Conservation (phyloP, 2,329 filamentous ascomycete species). For the Dendrostoma leiphaemia region DNA sequence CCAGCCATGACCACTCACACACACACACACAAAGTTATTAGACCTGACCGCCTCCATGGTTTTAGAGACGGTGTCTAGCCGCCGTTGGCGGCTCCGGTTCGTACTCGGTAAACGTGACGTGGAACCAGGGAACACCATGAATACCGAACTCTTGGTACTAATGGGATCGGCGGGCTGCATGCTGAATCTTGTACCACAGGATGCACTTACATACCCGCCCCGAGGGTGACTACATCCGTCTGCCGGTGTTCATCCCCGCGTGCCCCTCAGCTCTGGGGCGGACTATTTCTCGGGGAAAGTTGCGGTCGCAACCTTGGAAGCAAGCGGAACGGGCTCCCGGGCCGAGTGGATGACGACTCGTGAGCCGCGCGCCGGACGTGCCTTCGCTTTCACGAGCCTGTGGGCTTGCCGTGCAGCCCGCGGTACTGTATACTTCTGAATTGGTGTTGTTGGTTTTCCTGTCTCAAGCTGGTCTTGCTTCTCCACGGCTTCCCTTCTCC, state of each 20-base stretch:
- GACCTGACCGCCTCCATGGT: no score
- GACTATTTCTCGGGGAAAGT: conserved; percentile 18
- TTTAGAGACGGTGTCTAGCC: no score
- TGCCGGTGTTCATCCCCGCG: no score
- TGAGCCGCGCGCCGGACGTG: neutral
- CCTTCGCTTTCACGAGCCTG: neutral
- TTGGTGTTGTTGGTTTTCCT: neutral
- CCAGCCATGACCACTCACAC: no score
- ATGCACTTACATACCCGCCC: neutral
- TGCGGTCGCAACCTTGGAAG: no score
- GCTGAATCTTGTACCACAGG: neutral
- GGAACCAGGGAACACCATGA: no score
- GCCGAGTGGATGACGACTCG: conserved; percentile 13
- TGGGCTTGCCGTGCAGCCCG: neutral
- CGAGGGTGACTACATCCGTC: conserved; percentile 13
- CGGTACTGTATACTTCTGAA: no score
- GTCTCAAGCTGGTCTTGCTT: neutral
- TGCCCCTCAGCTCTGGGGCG: no score
- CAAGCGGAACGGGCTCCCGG: conserved; percentile 9
- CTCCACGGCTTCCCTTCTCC: neutral
- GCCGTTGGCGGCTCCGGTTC: no score
- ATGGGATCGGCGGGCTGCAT: conserved; percentile 11
- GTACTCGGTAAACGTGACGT: no score
- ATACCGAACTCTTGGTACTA: no score
- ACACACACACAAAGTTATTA: no score